Percentiles rank a stretch among this genome's conserved stretches.
Evolutionary conservation across 352 stramenopile genomes (phyloP).

Genomic region (Phytophthora cajani): DNA sequence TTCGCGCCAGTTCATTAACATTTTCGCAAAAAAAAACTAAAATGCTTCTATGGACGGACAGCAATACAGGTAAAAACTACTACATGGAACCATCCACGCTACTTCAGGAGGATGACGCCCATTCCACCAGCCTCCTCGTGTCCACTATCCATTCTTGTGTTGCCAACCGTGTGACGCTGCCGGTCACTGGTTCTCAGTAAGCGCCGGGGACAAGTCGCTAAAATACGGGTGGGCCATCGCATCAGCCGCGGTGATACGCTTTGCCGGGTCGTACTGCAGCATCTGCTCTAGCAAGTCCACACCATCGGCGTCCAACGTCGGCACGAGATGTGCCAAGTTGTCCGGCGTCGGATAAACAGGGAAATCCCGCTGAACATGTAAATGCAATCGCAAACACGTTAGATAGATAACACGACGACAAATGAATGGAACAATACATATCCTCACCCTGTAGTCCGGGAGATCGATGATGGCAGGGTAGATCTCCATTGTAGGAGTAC

Average conservation of each 20-base stretch:
- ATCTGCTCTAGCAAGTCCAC: slow-evolving; percentile 94
- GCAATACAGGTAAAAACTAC: slow-evolving; percentile 35
- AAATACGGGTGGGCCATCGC: slow-evolving; percentile 98
- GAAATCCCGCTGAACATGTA: slow-evolving; percentile 82
- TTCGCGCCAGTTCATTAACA: slow-evolving; percentile 21
- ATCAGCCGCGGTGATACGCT: slow-evolving; percentile 94
- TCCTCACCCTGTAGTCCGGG: slow-evolving; percentile 94
- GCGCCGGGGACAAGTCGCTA: slow-evolving; percentile 85
- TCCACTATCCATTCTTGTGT: slow-evolving; percentile 28
- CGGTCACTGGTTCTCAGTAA: slow-evolving; percentile 65
- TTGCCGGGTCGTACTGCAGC: slow-evolving; percentile 88
- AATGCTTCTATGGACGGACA: slow-evolving; percentile 39
- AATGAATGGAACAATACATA: neutral
- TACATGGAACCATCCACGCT: slow-evolving; percentile 29
- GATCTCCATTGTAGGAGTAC: slow-evolving; percentile 93
- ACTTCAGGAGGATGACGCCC: slow-evolving; percentile 16
- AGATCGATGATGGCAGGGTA: slow-evolving; percentile 97
- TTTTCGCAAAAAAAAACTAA: slow-evolving; percentile 9
- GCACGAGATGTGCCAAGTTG: slow-evolving; percentile 91
- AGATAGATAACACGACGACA: neutral
- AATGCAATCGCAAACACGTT: slow-evolving; percentile 12
- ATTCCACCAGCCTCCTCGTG: slow-evolving; percentile 19
- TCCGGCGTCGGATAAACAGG: slow-evolving; percentile 91
- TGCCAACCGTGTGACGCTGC: slow-evolving; percentile 14
- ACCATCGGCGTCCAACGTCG: slow-evolving; percentile 89